Conservation (phyloP, 306 rosid genomes). For the Dalbergia oliveri region DNA sequence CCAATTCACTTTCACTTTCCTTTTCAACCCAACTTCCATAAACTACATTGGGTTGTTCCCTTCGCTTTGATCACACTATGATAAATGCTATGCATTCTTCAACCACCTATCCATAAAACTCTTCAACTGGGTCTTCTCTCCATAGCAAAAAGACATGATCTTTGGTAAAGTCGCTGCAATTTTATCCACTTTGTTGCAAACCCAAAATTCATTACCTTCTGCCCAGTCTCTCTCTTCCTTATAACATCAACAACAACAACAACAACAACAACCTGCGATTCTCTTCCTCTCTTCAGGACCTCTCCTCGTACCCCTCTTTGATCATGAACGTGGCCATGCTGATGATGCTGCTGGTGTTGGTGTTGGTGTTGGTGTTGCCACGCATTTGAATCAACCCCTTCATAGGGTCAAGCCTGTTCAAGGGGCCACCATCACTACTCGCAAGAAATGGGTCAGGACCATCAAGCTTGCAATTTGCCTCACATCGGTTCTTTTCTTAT, state of each 20-base stretch:
- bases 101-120: conserved; percentile 38
- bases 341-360: not conserved
- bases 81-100: conserved; percentile 50
- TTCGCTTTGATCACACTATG: not conserved
- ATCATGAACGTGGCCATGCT: conserved; percentile 45
- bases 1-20: conserved; percentile 2
- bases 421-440: conserved; percentile 15
- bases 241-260: conserved; percentile 4
- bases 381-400: conserved; percentile 53
- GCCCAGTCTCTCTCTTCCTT: conserved; percentile 2
- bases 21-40: not conserved
- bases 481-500: conserved; percentile 56
- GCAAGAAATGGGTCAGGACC: conserved; percentile 63
- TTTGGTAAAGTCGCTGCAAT: conserved; percentile 62
- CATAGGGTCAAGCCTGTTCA: not conserved
- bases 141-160: conserved; percentile 54
- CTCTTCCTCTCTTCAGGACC: conserved; percentile 89
- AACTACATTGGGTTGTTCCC: not conserved
- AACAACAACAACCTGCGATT: conserved; percentile 60
- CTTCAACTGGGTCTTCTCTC: conserved; percentile 25
- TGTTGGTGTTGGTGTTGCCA: not conserved
- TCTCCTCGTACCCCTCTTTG: conserved; percentile 62
- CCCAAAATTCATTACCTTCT: conserved; percentile 44
- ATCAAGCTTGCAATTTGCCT: conserved; percentile 59
- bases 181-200: conserved; percentile 49